Evolutionary conservation across 345 rosid genomes (phyloP).

Genomic region (Syzygium aqueum): DNA sequence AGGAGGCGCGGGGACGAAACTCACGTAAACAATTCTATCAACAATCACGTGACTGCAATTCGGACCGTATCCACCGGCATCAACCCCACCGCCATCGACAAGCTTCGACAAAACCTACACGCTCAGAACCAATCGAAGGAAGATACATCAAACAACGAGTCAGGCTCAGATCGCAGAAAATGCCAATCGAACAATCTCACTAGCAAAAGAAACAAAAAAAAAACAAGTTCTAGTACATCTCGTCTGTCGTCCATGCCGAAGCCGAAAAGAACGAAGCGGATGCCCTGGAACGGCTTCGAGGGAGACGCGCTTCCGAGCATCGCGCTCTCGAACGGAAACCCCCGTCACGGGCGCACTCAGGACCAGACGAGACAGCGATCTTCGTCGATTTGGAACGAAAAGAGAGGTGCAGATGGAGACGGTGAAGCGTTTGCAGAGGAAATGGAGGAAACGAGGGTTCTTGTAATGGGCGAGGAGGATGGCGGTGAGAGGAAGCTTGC

Average conservation of each 20-base stretch:
- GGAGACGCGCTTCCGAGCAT: constrained; percentile 27
- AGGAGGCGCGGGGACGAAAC: not conserved
- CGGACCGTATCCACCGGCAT: constrained; percentile 30
- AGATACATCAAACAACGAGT: not conserved
- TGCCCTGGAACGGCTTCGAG: constrained; percentile 43
- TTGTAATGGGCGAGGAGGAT: constrained; percentile 6
- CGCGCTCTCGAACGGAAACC: not conserved
- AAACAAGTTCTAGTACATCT: constrained; percentile 13
- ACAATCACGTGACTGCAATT: constrained; percentile 67
- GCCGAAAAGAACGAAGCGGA: constrained; percentile 63
- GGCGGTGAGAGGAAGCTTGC: constrained; percentile 24
- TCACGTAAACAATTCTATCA: constrained; percentile 54
- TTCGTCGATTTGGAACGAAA: not conserved
- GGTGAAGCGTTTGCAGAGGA: not conserved
- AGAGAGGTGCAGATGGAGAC: not conserved
- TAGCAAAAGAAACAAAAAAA: not conserved
- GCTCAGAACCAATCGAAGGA: not conserved
- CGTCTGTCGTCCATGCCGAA: constrained; percentile 30
- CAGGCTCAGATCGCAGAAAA: not conserved
- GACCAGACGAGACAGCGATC: not conserved
- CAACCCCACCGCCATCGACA: constrained; percentile 60
- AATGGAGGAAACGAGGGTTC: constrained; percentile 1
- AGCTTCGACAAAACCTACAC: constrained; percentile 67
- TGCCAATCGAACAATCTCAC: not conserved
- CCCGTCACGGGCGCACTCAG: not conserved